Base-by-base conservation (phyloP, 2,329 filamentous ascomycete genomes). In the Pseudofabraea citricarpa region DNA sequence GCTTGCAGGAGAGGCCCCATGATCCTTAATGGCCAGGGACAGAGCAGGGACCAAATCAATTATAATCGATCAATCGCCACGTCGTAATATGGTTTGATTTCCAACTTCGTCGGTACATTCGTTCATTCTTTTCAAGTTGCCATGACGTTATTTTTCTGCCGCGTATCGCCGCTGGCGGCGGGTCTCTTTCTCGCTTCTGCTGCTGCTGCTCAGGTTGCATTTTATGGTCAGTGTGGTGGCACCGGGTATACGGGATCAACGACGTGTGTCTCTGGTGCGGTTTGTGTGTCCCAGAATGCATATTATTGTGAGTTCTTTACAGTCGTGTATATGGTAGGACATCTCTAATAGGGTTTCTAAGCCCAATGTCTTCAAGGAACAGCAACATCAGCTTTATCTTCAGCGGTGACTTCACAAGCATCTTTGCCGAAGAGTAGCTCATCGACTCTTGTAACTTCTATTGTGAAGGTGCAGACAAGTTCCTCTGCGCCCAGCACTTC, bases 151-250 rank as follows among this genome's bases (percentile, higher is more conserved):
- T 37, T 37, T 22, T 23, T 37, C 35, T 16, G 20, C 32, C 19
- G 23, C 19, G 35, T 22, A 37, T 37, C 35, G 35, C 35, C 19
- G 35, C 35, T 37, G 35, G 35, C 35, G 19, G 21, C 35, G n/a
- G 20, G 2, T 22, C 12, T 37, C 23, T 18, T 50, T 54, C 36
- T 27, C 29, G 21, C 35, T 37, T 37, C 35, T 13, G 19, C 19
- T 22, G 35, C 10, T n/a, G 7, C 18, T 22, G 35, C 19, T 13
- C 35, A 37, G 20, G 39, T 43, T 33, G 37, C 10, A 26, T 43
- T 22, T 16, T 56, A 47, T 32, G 31, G 37, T 15, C 51, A 56
- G 39, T 56, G 53, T 35, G 53, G 53, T 36, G 53, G 53, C 41
- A 38, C 40, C 32, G 37, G 36, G 2, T 52, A 45, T 36, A 40